Evolutionary conservation across 148 eudicot genomes (phyloP), one percentile per base, ranked within the genome.

Genomic region (Fagopyrum tataricum): DNA sequence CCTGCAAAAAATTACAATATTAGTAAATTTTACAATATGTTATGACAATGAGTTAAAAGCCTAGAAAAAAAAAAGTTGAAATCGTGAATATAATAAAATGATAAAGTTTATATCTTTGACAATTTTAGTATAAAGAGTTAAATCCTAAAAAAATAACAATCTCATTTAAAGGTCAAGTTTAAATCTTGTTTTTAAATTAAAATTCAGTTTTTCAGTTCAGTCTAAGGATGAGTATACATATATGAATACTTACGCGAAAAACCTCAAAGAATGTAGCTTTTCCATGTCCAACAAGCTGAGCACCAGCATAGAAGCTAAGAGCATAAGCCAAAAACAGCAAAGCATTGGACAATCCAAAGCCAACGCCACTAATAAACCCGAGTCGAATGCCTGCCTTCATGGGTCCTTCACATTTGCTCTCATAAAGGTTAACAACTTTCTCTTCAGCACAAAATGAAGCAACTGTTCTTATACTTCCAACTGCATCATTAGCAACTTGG

Each of bases 401-500:
- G 6, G 91, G 91, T 1, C 83, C 86, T 49, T 86, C 80, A 69
- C 91, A 87, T 76, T 84, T 88, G 76, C 70, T 83, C 64, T 74
- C 78, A 51, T 90, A 90, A 2, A 88, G 71, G 51, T 82, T 72
- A 81, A 87, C 79, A 13, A 90, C 83, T 79, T 84, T 87, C 58
- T 90, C 91, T 79, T 90, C 89, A 0, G 90, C 85, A 56, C 90
- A 86, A 78, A 86, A 90, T 71, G 95, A 90, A 49, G 96, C 92
- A 51, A 90, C 85, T 26, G 96, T 90, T 72, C 92, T 86, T 52
- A 90, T 90, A 77, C 88, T 86, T 72, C 92, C 88, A 10, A 88
- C 92, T 4, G 96, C 96, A 70, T 90, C 96, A 75, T 79, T 90
- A 4, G 96, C 96, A 64, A 90, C 85, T 81, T 90, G 96, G 82